Percentiles rank a stretch among this genome's conserved stretches.
Evolutionary conservation across 306 rosid genomes (phyloP).

Genomic region (Quercus parvula): DNA sequence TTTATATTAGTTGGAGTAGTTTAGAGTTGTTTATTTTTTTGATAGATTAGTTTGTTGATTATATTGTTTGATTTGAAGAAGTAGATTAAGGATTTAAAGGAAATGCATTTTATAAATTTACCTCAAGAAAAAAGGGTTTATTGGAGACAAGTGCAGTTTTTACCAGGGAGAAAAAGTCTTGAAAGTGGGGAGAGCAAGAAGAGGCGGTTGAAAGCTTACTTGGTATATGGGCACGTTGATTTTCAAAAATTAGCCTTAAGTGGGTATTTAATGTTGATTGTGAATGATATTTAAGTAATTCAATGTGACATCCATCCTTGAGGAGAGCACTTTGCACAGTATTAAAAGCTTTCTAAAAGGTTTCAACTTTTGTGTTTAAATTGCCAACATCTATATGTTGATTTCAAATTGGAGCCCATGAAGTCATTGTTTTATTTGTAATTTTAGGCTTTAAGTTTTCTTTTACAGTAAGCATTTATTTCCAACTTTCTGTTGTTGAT

Average conservation of each 20-base stretch:
- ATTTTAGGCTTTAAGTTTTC: background rate
- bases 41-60: background rate
- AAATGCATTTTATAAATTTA: background rate
- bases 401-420: background rate
- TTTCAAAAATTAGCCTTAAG: background rate
- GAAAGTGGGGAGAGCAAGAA: background rate
- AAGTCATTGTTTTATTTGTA: background rate
- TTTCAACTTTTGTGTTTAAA: background rate
- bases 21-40: background rate
- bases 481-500: background rate
- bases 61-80: background rate
- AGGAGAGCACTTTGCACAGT: background rate
- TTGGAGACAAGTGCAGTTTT: background rate
- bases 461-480: background rate
- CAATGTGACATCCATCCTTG: background rate
- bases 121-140: background rate
- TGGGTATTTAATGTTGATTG: background rate
- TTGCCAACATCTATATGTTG: background rate
- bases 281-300: background rate
- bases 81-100: background rate
- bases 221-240: background rate
- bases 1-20: too few species aligned
- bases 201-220: background rate
- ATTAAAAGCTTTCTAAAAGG: background rate
- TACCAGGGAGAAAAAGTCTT: background rate